Evolutionary conservation across 441 rosid species (phyloP), one percentile per base, ranked within the genome.

Genomic region (Pelargonium citronellum): DNA sequence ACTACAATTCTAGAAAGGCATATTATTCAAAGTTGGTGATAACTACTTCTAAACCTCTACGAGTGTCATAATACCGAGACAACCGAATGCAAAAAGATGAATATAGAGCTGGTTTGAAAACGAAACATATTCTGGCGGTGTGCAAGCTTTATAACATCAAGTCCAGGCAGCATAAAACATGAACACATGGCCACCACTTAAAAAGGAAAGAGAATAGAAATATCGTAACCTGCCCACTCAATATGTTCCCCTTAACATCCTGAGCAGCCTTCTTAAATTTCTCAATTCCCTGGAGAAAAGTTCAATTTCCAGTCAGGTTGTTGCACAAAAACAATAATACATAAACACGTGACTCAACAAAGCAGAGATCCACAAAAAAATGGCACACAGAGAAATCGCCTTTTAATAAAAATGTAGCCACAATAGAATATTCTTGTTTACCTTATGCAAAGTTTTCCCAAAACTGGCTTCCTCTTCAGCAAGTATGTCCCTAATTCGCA

Each of bases 381-480:
- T 37, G 41, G 7, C 41, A 37, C 41, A 37, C 41, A 6, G 7
- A 37, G 41, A 5, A 37, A 37, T 37, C 41, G 8, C 41, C 41
- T 2, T 49, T 2, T 12, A 62, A 62, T 27, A 61, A 11, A 30
- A 62, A 10, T 11, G 37, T 24, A 10, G 39, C 41, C 66, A 24
- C 6, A 37, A 49, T 7, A n/a, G 13, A 70, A 46, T 16, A 55
- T 0, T 39, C 68, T 63, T 20, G 49, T 87, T 81, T 76, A 91
- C 98, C 92, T 95, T 95, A 1, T 78, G 83, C 87, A 95, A 85
- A 66, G 99, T 95, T 81, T 85, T 90, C 74, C 97, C 89, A 80
- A 95, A 95, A 85, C 96, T 95, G 58, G 87, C 82, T 84, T 95
- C 99, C 78, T 95, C 99, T 67, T 80, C 88, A 5, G 88, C 87